Evolutionary conservation across 257 asterid species (phyloP).

Genomic region (Marsdenia floribunda): DNA sequence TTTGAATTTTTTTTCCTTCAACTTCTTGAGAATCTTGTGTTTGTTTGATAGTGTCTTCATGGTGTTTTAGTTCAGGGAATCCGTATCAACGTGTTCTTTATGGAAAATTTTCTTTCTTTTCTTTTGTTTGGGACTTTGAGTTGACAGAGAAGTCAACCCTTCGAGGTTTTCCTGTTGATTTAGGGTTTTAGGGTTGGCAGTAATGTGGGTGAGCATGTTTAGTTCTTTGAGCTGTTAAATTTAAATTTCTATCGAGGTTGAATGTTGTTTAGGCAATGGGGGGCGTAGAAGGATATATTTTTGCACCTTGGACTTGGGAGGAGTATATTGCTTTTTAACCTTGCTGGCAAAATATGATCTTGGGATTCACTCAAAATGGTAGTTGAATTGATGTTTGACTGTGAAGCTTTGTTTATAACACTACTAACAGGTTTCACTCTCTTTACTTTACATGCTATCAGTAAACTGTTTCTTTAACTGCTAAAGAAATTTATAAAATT

Average conservation of each 20-base stretch:
- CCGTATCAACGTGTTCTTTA: background rate
- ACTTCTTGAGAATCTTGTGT: background rate
- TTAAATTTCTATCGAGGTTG: background rate
- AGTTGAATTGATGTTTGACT: background rate
- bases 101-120: background rate
- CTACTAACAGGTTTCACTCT: background rate
- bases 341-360: background rate
- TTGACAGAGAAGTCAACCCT: conserved; percentile 8
- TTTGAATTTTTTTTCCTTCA: background rate
- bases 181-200: background rate
- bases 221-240: background rate
- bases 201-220: background rate
- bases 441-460: background rate
- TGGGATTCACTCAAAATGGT: background rate
- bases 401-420: background rate
- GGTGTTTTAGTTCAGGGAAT: background rate
- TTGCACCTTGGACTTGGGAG: background rate
- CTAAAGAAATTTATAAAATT: background rate
- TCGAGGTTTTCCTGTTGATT: background rate
- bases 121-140: background rate
- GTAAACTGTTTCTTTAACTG: background rate
- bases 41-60: background rate
- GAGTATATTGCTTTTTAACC: background rate
- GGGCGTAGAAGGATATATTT: background rate
- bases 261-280: background rate